These are phyloP conservation scores for Fonsecaea erecta DNA, from an alignment of 2,329 filamentous ascomycete genomes.

Conservation along the genomic window DNA sequence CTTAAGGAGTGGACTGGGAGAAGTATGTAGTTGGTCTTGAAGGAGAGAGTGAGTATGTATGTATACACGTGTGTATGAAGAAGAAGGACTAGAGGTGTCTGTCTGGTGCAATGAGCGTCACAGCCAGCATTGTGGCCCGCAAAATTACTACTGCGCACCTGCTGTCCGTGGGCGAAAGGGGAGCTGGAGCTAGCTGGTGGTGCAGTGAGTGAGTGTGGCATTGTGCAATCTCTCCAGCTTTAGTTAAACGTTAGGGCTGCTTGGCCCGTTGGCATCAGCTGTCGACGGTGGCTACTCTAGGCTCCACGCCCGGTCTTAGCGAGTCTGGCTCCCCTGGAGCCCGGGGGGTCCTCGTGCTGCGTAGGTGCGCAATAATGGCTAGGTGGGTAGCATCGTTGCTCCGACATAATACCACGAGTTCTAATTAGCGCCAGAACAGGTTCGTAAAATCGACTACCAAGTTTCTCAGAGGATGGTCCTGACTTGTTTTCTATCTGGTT, in stretches of 20 bases:
- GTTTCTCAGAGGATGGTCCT: background rate
- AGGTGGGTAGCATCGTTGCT: too few species aligned
- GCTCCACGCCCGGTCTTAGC: conserved; percentile 2
- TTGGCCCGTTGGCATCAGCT: conserved; percentile 1
- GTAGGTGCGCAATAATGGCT: too few species aligned
- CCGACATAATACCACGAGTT: background rate
- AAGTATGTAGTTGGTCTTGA: background rate
- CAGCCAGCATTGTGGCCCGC: background rate
- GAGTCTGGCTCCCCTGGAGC: background rate
- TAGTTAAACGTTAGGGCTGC: conserved; percentile 13
- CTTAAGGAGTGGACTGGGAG: background rate
- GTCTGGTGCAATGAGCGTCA: background rate
- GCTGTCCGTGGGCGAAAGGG: conserved; percentile 2
- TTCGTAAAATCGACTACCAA: too few species aligned
- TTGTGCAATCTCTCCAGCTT: conserved; percentile 13
- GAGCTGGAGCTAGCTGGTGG: too few species aligned
- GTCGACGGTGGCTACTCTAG: background rate
- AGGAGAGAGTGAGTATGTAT: background rate
- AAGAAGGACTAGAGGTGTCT: too few species aligned
- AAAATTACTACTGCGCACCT: too few species aligned
- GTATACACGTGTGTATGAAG: too few species aligned
- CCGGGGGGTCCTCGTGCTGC: background rate
- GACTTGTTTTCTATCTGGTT: background rate
- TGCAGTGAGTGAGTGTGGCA: background rate
- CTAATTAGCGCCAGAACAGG: background rate